Conservation (phyloP, 192 early-diverging fungal species). For the Coemansia nantahalensis region DNA sequence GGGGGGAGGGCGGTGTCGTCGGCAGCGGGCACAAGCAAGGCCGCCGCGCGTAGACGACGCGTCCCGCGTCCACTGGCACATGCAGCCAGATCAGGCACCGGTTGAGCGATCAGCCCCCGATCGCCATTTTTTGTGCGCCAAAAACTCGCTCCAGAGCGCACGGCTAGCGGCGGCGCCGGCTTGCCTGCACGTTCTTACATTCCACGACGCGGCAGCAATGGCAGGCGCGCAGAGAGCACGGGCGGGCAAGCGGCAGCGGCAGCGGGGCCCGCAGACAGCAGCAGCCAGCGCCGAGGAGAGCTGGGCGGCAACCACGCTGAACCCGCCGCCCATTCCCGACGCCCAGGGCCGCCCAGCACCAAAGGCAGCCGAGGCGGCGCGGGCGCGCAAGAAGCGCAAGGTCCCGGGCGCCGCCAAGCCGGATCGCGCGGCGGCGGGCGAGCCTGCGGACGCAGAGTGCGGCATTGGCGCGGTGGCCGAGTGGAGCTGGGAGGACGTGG, state of each 20-base stretch:
- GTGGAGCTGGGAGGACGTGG: constrained; percentile 63
- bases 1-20: no score
- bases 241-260: constrained; percentile 8
- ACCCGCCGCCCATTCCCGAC: constrained; percentile 46
- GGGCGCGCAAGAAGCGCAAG: no score
- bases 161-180: no score
- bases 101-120: no score
- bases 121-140: no score
- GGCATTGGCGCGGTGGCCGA: constrained; percentile 20
- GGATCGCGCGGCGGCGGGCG: not conserved
- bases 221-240: not conserved
- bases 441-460: not conserved
- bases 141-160: no score
- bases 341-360: not conserved
- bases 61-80: no score
- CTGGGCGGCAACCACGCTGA: constrained; percentile 34
- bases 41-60: no score
- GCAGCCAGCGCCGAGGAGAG: constrained; percentile 7
- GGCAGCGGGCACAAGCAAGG: no score
- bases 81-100: no score
- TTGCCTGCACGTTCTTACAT: no score
- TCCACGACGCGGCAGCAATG: no score
- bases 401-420: not conserved
- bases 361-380: not conserved
- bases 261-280: not conserved